A percentile compares a stretch with the other conserved stretches of the same genome.
Evolutionary conservation across 1,284 basidiomycete species (phyloP).

Genomic region (Schizophyllum commune): DNA sequence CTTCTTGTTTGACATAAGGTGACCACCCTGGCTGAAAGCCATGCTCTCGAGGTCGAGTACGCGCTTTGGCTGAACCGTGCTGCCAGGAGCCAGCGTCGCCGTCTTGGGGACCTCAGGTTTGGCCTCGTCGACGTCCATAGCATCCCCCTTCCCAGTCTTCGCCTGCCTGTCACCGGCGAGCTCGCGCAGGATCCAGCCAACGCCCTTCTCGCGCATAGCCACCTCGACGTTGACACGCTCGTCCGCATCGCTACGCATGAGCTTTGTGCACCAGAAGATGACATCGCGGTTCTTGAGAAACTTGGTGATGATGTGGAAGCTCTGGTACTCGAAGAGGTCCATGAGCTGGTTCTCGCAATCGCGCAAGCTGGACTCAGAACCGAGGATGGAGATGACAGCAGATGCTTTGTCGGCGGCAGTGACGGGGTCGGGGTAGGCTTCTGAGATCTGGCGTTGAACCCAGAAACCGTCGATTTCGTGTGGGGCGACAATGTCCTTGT

Average conservation of each 20-base stretch:
- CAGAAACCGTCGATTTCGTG: constrained; percentile 96
- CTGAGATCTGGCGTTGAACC: constrained; percentile 91
- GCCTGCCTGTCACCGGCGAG: constrained; percentile 71
- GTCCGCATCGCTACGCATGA: constrained; percentile 85
- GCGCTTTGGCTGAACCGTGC: constrained; percentile 79
- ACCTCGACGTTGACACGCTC: constrained; percentile 94
- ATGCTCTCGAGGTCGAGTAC: constrained; percentile 90
- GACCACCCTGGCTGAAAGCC: constrained; percentile 93
- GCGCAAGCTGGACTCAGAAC: constrained; percentile 83
- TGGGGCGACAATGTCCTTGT: constrained; percentile 80
- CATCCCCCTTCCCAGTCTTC: constrained; percentile 37
- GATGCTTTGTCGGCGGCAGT: constrained; percentile 91
- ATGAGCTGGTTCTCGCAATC: constrained; percentile 97
- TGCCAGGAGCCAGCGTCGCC: constrained; percentile 84
- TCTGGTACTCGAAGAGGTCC: constrained; percentile 94
- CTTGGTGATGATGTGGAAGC: constrained; percentile 86
- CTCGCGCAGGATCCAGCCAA: constrained; percentile 92
- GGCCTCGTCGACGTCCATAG: constrained; percentile 74
- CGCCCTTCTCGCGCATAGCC: constrained; percentile 95
- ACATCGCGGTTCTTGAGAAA: constrained; percentile 96
- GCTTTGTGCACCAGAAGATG: constrained; percentile 96
- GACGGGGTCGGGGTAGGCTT: constrained; percentile 89
- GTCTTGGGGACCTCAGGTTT: constrained; percentile 67
- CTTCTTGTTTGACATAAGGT: constrained; percentile 98
- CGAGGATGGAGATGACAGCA: constrained; percentile 81